A percentile compares a stretch with the other conserved stretches of the same genome.
Conservation (phyloP, 23 red algal genomes). For the Gracilariopsis chorda region DNA sequence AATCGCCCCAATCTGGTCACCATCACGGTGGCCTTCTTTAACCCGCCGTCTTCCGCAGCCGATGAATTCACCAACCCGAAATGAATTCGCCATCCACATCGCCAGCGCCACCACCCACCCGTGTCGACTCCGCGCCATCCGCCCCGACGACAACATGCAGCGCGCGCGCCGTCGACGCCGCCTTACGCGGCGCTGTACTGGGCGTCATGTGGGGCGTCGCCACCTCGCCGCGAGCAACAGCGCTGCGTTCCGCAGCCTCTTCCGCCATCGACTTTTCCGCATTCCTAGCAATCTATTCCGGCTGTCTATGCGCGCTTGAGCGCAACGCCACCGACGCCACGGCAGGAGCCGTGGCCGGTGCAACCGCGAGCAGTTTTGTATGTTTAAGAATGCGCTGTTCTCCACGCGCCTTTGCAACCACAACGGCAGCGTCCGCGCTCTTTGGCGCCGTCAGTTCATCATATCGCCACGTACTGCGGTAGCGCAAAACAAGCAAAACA, state of each 20-base stretch:
- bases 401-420: not conserved
- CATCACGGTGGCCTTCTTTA: not conserved
- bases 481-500: no score
- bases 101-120: not conserved
- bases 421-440: not conserved
- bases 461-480: no score
- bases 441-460: not conserved
- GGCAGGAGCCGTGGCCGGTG: not conserved
- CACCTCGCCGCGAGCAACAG: not conserved
- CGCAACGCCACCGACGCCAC: not conserved
- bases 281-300: constrained; percentile 47
- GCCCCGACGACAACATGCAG: constrained; percentile 18
- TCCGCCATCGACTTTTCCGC: constrained; percentile 18
- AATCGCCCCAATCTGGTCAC: not conserved
- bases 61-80: no score
- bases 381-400: not conserved
- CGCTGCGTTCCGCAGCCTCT: not conserved
- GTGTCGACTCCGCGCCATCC: not conserved
- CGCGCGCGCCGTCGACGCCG: constrained; percentile 29
- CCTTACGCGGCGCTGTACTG: not conserved
- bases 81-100: not conserved
- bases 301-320: not conserved
- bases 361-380: constrained; percentile 8
- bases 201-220: constrained; percentile 21
- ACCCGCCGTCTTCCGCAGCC: not conserved